phyloP scores from a whole-genome alignment of 768 basidiomycete genomes.

The Leccinellum albellum region DNA sequence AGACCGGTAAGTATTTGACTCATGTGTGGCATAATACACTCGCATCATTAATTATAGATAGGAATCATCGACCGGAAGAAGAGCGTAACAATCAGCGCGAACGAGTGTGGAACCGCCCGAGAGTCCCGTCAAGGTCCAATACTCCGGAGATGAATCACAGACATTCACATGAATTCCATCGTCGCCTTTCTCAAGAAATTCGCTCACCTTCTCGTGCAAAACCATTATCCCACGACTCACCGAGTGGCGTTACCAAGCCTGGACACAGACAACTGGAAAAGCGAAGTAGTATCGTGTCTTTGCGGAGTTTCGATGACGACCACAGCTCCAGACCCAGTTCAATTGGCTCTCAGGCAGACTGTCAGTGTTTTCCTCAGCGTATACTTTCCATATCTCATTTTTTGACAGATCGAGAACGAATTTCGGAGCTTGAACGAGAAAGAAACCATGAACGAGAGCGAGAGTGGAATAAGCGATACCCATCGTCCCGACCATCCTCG shows the following conservation, averaged over 20 bases:
- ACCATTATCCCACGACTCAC: constrained; percentile 16
- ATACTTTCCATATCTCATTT: neutral
- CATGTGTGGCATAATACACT: neutral
- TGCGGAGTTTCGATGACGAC: constrained; percentile 40
- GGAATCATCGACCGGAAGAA: constrained; percentile 29
- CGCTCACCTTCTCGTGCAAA: constrained; percentile 24
- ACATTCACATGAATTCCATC: constrained; percentile 26
- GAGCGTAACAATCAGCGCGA: constrained; percentile 42
- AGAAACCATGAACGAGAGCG: constrained; percentile 47
- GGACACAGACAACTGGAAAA: constrained; percentile 16
- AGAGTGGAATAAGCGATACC: constrained; percentile 51
- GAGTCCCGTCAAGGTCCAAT: constrained; percentile 21
- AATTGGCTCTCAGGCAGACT: constrained; percentile 46
- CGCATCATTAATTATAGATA: constrained; percentile 18
- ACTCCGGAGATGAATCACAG: constrained; percentile 25
- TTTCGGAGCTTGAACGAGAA: constrained; percentile 41
- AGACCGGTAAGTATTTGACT: constrained; percentile 22
- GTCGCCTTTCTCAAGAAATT: constrained; percentile 28
- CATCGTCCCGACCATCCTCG: constrained; percentile 40
- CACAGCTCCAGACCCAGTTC: constrained; percentile 44
- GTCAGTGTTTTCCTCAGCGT: constrained; percentile 34
- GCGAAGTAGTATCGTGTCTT: constrained; percentile 39
- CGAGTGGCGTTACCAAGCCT: constrained; percentile 2
- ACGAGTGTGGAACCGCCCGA: constrained; percentile 45
- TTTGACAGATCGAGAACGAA: constrained; percentile 43